A percentile compares a stretch with the other conserved stretches of the same genome.
phyloP scores from a whole-genome alignment of 768 basidiomycete species.

The Trametes maxima region DNA sequence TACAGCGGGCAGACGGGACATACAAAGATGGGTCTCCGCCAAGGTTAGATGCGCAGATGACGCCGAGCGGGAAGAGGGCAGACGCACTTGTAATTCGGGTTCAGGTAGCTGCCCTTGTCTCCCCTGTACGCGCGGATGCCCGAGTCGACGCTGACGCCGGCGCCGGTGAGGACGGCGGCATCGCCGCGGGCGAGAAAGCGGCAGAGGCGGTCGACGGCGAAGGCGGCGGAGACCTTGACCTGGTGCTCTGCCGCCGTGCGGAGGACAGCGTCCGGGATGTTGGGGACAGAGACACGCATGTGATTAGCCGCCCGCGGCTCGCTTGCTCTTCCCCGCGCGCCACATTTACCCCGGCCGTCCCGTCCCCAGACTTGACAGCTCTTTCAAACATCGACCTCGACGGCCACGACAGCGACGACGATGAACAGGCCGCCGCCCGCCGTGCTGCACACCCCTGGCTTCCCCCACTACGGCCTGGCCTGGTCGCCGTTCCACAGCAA shows the following conservation, averaged over 20 bases:
- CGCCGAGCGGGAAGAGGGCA: neutral
- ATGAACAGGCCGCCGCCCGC: slow-evolving; percentile 51
- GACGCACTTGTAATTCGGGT: slow-evolving; percentile 83
- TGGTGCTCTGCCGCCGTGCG: slow-evolving; percentile 39
- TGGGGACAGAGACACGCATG: slow-evolving; percentile 83
- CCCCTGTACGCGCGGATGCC: slow-evolving; percentile 96
- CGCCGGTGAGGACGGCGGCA: slow-evolving; percentile 79
- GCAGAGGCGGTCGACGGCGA: slow-evolving; percentile 62
- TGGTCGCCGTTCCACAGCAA: slow-evolving; percentile 87
- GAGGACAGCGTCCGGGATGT: slow-evolving; percentile 64
- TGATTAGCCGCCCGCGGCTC: slow-evolving; percentile 22
- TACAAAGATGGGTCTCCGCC: slow-evolving; percentile 30
- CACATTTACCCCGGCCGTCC: neutral
- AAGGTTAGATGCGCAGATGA: neutral
- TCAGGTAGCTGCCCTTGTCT: slow-evolving; percentile 81
- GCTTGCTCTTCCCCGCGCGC: slow-evolving; percentile 8
- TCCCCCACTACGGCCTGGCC: slow-evolving; percentile 78
- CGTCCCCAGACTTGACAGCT: neutral
- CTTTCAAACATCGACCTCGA: neutral
- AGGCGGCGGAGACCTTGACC: slow-evolving; percentile 45
- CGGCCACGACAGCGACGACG: slow-evolving; percentile 3
- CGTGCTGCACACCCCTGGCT: slow-evolving; percentile 72
- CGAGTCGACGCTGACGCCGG: slow-evolving; percentile 93
- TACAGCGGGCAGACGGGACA: slow-evolving; percentile 44
- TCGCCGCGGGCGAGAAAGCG: slow-evolving; percentile 72